Base-by-base conservation (phyloP, 257 asterid genomes). In the Ligustrum vulgare region DNA sequence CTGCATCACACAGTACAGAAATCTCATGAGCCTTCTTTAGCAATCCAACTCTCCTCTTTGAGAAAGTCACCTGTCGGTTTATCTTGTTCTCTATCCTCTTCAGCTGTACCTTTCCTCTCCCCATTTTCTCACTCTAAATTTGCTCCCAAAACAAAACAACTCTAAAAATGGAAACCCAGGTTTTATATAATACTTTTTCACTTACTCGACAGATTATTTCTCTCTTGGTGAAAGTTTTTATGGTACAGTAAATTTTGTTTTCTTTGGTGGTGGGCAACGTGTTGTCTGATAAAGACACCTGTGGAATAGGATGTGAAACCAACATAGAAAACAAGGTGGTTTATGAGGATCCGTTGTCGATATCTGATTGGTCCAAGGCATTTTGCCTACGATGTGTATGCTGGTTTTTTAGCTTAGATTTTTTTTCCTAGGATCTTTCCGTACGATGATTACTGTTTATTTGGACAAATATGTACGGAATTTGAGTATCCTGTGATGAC, bases 21-120 rank as follows among this genome's bases (percentile, higher is more conserved):
- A 92, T 87, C 82, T 92, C 96, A 78, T 89, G 91, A 66, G 97
- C 97, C 73, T 92, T 92, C 91, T 92, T 92, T 78, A 88, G 73
- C 78, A 90, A 80, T 8, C 97, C 97, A 70, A 67, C 84, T 66
- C 96, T 88, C 74, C 97, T 82, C 91, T 91, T 91, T 22, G 97
- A 90, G 81, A 91, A 91, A n/a, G 97, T 92, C 68, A 92, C 97
- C 65, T 90, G 96, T 56, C 94, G 87, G 79, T 90, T 90, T 54
- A 92, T 92, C 86, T 92, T 92, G 89, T 92, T 92, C 77, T 90
- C 97, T 79, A 92, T 92, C 31, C 93, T 79, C 86, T 82, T 90
- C 89, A 92, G 45, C 80, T 90, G 76, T 11, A 90, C 96, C 80
- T 90, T 92, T 36, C 97, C 96, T 82, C 97, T 90, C 82, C 97